Evolutionary conservation across 768 basidiomycete genomes (phyloP).

Genomic region (Mycena maculata): DNA sequence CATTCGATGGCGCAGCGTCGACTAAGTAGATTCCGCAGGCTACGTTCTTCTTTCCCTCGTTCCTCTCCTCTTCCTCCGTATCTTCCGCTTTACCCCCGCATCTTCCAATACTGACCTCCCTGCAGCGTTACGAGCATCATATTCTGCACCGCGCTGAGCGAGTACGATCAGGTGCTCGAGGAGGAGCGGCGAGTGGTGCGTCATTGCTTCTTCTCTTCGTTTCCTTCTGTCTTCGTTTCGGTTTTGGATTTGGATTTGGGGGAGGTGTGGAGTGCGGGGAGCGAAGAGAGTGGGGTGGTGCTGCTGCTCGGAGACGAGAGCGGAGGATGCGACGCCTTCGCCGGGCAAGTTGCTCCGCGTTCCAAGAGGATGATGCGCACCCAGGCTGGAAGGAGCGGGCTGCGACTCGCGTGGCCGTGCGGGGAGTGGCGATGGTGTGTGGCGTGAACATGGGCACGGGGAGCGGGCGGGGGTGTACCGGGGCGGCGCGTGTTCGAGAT

Average conservation of each 20-base stretch:
- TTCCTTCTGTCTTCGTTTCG: background rate
- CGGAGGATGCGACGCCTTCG: too few relatives aligned
- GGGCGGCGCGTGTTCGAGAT: too few relatives aligned
- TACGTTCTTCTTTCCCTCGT: background rate
- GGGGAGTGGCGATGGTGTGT: too few relatives aligned
- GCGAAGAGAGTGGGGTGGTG: too few relatives aligned
- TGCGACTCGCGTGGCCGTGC: too few relatives aligned
- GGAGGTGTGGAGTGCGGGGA: background rate
- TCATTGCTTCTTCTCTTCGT: conserved; percentile 1
- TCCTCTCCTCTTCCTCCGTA: background rate
- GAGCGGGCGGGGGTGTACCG: too few relatives aligned
- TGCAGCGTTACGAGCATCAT: conserved; percentile 63
- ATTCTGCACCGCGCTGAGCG: conserved; percentile 66
- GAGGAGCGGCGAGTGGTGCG: conserved; percentile 64
- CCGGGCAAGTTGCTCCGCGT: too few relatives aligned
- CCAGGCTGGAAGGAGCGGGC: too few relatives aligned
- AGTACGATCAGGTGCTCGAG: conserved; percentile 67
- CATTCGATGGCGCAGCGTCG: too few relatives aligned
- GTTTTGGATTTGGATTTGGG: background rate
- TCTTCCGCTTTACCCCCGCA: background rate
- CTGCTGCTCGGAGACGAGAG: too few relatives aligned
- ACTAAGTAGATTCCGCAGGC: background rate
- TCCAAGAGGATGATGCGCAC: too few relatives aligned
- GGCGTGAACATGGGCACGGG: too few relatives aligned
- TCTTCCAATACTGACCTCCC: background rate